phyloP scores from a whole-genome alignment of 805 yeast genomes.

The Wickerhamiella alocasiicola region DNA sequence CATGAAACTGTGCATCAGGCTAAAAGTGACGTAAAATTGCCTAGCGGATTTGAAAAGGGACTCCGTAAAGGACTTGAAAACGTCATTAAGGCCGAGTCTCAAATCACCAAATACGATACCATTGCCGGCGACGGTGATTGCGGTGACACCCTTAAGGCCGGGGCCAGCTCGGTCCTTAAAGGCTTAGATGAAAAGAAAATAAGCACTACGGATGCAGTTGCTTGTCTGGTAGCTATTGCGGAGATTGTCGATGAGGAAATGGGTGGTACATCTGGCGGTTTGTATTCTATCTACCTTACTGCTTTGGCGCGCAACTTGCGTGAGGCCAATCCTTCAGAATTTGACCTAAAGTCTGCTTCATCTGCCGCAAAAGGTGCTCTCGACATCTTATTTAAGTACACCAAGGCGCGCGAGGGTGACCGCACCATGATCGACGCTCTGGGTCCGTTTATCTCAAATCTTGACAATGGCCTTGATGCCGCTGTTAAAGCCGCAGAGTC shows the following conservation, averaged over 20 bases:
- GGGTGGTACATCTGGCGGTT: slow-evolving; percentile 97
- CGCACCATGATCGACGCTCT: slow-evolving; percentile 81
- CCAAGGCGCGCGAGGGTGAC: slow-evolving; percentile 81
- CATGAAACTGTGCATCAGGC: slow-evolving; percentile 22
- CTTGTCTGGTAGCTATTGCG: slow-evolving; percentile 57
- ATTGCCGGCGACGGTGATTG: slow-evolving; percentile 96
- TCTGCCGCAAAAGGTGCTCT: slow-evolving; percentile 40
- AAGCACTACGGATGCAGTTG: slow-evolving; percentile 30
- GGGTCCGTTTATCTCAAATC: slow-evolving; percentile 68
- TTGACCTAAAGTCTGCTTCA: slow-evolving; percentile 22
- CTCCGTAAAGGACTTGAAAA: slow-evolving; percentile 22
- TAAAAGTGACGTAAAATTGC: slow-evolving; percentile 32
- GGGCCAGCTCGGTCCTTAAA: slow-evolving; percentile 58
- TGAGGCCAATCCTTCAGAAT: slow-evolving; percentile 17
- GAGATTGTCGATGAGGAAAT: slow-evolving; percentile 78
- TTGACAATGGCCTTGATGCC: slow-evolving; percentile 35
- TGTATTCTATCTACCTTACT: slow-evolving; percentile 74
- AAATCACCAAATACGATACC: slow-evolving; percentile 73
- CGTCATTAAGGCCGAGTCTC: slow-evolving; percentile 58
- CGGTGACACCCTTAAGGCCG: slow-evolving; percentile 79
- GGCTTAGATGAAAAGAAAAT: slow-evolving; percentile 32
- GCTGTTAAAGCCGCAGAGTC: slow-evolving; percentile 60
- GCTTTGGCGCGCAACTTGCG: slow-evolving; percentile 50
- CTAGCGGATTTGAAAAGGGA: not conserved
- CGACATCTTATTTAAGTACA: slow-evolving; percentile 66